Conservation (phyloP, 371 early-diverging fungal species). For the Syncephalastrum sp. region DNA sequence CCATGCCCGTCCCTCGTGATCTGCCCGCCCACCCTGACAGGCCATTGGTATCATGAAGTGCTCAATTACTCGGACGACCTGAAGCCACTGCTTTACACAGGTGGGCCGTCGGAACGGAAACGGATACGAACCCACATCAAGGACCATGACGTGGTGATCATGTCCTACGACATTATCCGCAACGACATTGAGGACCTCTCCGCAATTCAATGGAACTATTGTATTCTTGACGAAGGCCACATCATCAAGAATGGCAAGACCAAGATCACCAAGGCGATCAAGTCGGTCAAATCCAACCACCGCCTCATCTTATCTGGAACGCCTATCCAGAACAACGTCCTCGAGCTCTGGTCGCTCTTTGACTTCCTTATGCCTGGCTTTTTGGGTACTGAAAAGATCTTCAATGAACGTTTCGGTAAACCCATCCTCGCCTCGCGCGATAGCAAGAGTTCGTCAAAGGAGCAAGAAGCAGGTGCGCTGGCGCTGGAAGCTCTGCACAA, state of each 20-base stretch:
- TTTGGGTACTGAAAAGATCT: slow-evolving; percentile 87
- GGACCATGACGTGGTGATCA: slow-evolving; percentile 82
- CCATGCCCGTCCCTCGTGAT: slow-evolving; percentile 91
- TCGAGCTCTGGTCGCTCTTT: slow-evolving; percentile 98
- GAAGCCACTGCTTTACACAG: slow-evolving; percentile 82
- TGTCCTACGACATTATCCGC: slow-evolving; percentile 96
- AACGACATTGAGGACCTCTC: slow-evolving; percentile 89
- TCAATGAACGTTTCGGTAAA: slow-evolving; percentile 85
- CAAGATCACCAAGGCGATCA: slow-evolving; percentile 90
- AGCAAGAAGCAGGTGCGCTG: slow-evolving; percentile 84
- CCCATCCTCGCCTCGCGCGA: slow-evolving; percentile 91
- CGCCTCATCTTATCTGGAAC: slow-evolving; percentile 98
- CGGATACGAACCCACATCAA: slow-evolving; percentile 49
- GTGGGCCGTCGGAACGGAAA: slow-evolving; percentile 78
- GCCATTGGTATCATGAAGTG: slow-evolving; percentile 99
- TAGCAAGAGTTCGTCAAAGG: slow-evolving; percentile 79
- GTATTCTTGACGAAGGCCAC: slow-evolving; percentile 99
- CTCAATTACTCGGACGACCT: slow-evolving; percentile 76
- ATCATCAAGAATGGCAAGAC: slow-evolving; percentile 97
- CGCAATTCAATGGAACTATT: slow-evolving; percentile 88
- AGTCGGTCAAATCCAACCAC: slow-evolving; percentile 80
- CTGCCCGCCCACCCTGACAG: slow-evolving; percentile 96
- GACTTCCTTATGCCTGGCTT: slow-evolving; percentile 99
- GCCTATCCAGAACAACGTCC: slow-evolving; percentile 95
- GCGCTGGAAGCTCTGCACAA: slow-evolving; percentile 94